These are phyloP conservation scores for Hanseniaspora lachancei DNA, from an alignment of 805 yeast species.

Conservation along the genomic window DNA sequence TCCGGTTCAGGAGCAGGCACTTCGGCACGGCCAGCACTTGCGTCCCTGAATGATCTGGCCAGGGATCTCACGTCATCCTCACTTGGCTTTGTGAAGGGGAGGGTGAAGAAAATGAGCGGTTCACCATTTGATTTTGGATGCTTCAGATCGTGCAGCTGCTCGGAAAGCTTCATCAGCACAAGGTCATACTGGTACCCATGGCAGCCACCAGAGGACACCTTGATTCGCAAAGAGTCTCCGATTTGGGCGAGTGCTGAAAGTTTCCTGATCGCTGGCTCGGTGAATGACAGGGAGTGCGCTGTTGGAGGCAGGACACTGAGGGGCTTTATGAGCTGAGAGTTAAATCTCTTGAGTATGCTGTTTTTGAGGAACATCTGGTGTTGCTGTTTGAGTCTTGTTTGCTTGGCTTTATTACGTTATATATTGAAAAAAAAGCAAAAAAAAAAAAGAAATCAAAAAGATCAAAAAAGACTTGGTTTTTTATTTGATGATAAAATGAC, in stretches of 20 bases:
- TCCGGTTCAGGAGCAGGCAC: not conserved
- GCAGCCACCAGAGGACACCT: conserved; percentile 93
- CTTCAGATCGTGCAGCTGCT: not conserved
- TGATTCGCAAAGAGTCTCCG: conserved; percentile 26
- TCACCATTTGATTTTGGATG: not conserved
- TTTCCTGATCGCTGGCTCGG: conserved; percentile 12
- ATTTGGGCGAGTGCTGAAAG: conserved; percentile 1
- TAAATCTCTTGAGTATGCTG: not conserved
- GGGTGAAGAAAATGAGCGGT: conserved; percentile 20
- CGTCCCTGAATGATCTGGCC: conserved; percentile 33
- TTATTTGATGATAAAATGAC: too few relatives aligned
- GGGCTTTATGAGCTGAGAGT: not conserved
- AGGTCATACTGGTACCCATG: conserved; percentile 91
- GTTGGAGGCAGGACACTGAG: not conserved
- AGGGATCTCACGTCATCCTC: not conserved
- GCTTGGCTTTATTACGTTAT: not conserved
- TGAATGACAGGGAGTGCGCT: not conserved
- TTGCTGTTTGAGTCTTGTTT: not conserved
- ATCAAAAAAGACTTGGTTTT: too few relatives aligned
- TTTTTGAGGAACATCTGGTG: not conserved
- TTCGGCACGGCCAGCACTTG: too few relatives aligned
- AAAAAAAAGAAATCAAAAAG: not conserved
- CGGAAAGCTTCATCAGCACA: conserved; percentile 37
- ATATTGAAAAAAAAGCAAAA: not conserved
- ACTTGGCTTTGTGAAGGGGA: conserved; percentile 42